Conservation (phyloP, 1,139 yeast genomes). For the Scheffersomyces titani region DNA sequence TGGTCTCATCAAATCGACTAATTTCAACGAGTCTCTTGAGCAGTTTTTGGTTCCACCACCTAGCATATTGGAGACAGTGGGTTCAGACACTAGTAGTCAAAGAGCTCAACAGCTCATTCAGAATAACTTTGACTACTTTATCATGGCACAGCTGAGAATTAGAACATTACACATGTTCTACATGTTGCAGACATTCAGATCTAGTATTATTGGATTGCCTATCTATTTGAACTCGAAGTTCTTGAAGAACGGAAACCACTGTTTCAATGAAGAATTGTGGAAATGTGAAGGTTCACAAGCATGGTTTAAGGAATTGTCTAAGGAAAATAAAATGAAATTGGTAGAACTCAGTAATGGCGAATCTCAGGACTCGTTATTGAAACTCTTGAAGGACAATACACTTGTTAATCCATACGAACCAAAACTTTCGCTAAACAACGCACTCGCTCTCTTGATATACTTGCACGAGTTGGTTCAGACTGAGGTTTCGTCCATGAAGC, state of each 20-base stretch:
- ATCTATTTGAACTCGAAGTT: conserved; percentile 57
- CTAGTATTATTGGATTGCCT: conserved; percentile 66
- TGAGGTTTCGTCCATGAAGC: conserved; percentile 43
- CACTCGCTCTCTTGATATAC: conserved; percentile 67
- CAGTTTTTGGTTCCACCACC: conserved; percentile 62
- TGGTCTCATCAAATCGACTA: conserved; percentile 75
- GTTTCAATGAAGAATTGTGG: conserved; percentile 73
- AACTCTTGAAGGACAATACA: conserved; percentile 35
- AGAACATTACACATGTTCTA: conserved; percentile 83
- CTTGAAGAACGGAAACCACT: conserved; percentile 73
- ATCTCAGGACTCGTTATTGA: conserved; percentile 49
- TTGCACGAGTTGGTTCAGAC: conserved; percentile 69
- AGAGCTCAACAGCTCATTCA: conserved; percentile 21
- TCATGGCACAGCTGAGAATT: conserved; percentile 79
- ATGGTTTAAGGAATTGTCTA: conserved; percentile 50
- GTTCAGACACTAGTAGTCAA: conserved; percentile 7
- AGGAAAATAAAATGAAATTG: conserved; percentile 26
- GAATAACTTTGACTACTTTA: conserved; percentile 71
- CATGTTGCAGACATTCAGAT: conserved; percentile 68
- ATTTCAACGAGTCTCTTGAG: conserved; percentile 71
- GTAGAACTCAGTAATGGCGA: conserved; percentile 62
- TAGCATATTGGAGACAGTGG: conserved; percentile 2
- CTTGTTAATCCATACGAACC: background rate
- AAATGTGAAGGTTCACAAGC: conserved; percentile 52
- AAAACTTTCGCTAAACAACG: conserved; percentile 54